phyloP scores from a whole-genome alignment of 148 eudicot species.

The Silene conica region DNA sequence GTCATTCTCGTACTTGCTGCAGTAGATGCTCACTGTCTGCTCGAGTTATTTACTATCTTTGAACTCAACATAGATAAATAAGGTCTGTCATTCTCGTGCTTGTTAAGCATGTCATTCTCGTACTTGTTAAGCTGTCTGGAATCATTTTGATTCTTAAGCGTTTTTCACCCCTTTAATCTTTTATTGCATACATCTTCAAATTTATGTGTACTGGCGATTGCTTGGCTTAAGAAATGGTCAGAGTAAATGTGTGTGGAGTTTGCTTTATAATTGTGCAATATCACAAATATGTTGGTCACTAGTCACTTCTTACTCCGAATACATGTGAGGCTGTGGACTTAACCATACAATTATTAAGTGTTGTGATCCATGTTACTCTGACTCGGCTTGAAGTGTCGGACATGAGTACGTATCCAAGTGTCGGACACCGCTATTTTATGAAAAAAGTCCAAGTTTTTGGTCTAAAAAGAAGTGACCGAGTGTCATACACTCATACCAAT shows the following conservation, averaged over 20 bases:
- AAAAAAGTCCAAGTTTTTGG: no score
- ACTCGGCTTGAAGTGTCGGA: no score
- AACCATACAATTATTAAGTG: background rate
- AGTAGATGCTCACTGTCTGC: constrained; percentile 81
- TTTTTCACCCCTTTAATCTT: constrained; percentile 2
- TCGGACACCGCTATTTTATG: no score
- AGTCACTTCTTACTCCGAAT: background rate
- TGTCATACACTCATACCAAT: no score
- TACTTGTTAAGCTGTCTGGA: constrained; percentile 9
- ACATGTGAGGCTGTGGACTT: background rate
- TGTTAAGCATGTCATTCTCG: no score
- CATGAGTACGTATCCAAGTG: no score
- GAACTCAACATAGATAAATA: constrained; percentile 47
- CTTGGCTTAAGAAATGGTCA: background rate
- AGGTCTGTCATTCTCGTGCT: constrained; percentile 58
- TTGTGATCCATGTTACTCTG: no score
- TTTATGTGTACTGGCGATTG: background rate
- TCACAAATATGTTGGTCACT: background rate
- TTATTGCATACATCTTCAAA: background rate
- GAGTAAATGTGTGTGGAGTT: background rate
- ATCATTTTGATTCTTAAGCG: no score
- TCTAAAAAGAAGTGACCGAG: no score
- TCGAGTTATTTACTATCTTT: constrained; percentile 69
- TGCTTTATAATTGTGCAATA: background rate
- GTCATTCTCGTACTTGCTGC: no score